Conservation (phyloP, 176 grass and related monocot genomes). For the Bonia amplexicaulis region DNA sequence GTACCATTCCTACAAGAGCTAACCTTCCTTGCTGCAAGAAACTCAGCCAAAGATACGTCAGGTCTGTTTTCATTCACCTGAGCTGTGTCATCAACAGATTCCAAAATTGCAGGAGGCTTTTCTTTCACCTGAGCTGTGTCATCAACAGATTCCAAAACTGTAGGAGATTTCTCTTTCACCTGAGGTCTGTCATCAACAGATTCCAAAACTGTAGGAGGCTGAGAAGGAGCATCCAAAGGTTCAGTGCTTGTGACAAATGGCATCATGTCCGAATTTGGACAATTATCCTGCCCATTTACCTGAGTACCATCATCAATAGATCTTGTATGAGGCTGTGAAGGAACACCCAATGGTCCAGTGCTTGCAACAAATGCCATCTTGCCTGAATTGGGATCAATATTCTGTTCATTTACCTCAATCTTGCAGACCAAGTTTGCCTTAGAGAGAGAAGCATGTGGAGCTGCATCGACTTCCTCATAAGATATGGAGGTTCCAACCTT, state of each 20-base stretch:
- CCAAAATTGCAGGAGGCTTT: conserved; percentile 14
- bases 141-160: conserved; percentile 2
- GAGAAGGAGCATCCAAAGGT: conserved; percentile 9
- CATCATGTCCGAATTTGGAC: not conserved
- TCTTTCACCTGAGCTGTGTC: not conserved
- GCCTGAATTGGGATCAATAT: not conserved
- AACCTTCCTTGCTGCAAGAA: conserved; percentile 29
- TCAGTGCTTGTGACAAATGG: not conserved
- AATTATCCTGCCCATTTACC: not conserved
- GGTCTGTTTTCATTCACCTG: conserved; percentile 14
- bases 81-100: conserved; percentile 10
- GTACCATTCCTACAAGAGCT: conserved; percentile 15
- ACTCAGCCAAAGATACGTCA: conserved; percentile 25
- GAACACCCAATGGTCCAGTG: conserved; percentile 3
- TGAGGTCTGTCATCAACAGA: conserved; percentile 11
- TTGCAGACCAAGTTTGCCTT: conserved; percentile 24
- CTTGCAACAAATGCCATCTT: conserved; percentile 12
- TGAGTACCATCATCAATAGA: conserved; percentile 19
- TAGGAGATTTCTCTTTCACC: conserved; percentile 6
- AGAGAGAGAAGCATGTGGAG: conserved; percentile 13
- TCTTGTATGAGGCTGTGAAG: conserved; percentile 14
- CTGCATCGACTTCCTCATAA: conserved; percentile 22
- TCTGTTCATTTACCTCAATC: conserved; percentile 22
- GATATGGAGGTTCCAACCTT: conserved; percentile 7
- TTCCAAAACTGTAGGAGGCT: conserved; percentile 11